Evolutionary conservation across 2,329 filamentous ascomycete genomes (phyloP).

Genomic region (Penicillium brasilianum): DNA sequence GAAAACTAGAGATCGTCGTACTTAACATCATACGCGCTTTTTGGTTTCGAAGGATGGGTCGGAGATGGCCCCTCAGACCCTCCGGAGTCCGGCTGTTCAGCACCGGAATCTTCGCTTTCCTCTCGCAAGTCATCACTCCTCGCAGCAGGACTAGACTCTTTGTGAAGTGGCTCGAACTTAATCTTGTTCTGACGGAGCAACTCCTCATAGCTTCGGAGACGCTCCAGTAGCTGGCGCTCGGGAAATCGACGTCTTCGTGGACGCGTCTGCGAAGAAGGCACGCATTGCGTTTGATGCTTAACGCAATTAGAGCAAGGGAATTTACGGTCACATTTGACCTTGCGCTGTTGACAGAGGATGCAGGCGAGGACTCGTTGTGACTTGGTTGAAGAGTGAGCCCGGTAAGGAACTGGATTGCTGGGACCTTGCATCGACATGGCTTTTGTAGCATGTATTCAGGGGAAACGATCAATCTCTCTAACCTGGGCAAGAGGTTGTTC

Average conservation of each 20-base stretch:
- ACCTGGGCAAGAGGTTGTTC: not conserved
- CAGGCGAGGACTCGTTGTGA: constrained; percentile 53
- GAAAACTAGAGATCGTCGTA: constrained; percentile 10
- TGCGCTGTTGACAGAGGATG: constrained; percentile 75
- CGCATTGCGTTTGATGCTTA: not conserved
- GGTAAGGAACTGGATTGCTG: not conserved
- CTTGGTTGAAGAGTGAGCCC: constrained; percentile 2
- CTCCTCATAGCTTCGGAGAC: not conserved
- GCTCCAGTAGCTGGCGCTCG: constrained; percentile 1
- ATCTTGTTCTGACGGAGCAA: constrained; percentile 1
- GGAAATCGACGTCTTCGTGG: constrained; percentile 3
- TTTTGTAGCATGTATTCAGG: not conserved
- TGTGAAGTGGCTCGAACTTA: constrained; percentile 6
- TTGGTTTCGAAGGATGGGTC: constrained; percentile 1
- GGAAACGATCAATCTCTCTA: not conserved
- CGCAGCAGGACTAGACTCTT: not conserved
- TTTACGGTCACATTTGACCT: constrained; percentile 73
- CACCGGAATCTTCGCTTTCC: not conserved
- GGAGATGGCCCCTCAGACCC: constrained; percentile 2
- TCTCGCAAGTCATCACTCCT: not conserved
- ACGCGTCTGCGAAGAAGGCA: constrained; percentile 28
- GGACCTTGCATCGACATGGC: not conserved
- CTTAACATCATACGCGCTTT: constrained; percentile 6
- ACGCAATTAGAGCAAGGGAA: not conserved
- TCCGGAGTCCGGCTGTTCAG: not conserved